Conservation (phyloP, 2,329 filamentous ascomycete species). For the Apiospora aurea region DNA sequence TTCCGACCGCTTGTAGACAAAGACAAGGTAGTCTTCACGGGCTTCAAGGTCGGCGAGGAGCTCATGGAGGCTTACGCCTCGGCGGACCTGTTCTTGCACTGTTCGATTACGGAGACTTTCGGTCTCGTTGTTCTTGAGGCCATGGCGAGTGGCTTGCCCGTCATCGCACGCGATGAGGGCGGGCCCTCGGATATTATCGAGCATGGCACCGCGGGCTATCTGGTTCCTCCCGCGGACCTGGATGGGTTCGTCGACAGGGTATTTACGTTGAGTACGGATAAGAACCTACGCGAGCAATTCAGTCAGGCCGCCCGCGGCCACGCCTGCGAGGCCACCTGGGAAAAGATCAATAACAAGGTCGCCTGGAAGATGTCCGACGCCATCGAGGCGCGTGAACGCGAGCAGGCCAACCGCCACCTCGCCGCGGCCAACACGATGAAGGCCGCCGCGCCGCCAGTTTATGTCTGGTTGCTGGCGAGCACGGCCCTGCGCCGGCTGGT, state of each 20-base stretch:
- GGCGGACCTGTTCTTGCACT: conserved; percentile 74
- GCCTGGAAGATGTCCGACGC: conserved; percentile 67
- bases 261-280: conserved; percentile 55
- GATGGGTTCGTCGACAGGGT: conserved; percentile 64
- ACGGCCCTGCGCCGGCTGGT: conserved; percentile 47
- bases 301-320: conserved; percentile 56
- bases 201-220: conserved; percentile 65
- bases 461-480: conserved; percentile 54
- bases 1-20: conserved; percentile 58
- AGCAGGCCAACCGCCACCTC: conserved; percentile 40
- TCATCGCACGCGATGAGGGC: conserved; percentile 73
- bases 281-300: conserved; percentile 53
- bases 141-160: conserved; percentile 74
- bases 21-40: conserved; percentile 69
- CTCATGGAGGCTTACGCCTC: conserved; percentile 73
- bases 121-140: conserved; percentile 74
- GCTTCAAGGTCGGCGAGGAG: conserved; percentile 65
- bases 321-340: conserved; percentile 72
- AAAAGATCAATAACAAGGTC: conserved; percentile 74
- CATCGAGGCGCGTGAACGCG: conserved; percentile 54
- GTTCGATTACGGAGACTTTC: conserved; percentile 75
- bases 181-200: conserved; percentile 73
- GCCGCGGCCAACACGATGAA: conserved; percentile 24
- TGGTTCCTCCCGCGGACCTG: conserved; percentile 66
- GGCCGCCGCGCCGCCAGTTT: conserved; percentile 42